These are phyloP conservation scores for Acrodontium crateriforme DNA, from an alignment of 2,329 filamentous ascomycete genomes.

Conservation along the genomic window DNA sequence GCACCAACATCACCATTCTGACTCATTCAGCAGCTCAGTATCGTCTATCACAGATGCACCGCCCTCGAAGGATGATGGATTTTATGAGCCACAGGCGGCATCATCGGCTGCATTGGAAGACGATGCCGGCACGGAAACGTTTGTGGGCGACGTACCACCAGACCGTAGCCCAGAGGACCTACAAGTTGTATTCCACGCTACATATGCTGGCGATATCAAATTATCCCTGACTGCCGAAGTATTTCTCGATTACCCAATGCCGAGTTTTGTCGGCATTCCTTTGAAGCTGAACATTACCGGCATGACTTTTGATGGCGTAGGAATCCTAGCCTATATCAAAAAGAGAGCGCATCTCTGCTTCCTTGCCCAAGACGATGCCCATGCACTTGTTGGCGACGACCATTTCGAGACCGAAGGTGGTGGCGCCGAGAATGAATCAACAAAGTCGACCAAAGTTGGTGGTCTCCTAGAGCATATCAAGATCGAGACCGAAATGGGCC, in stretches of 20 bases:
- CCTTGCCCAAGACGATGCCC: constrained; percentile 77
- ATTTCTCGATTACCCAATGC: constrained; percentile 94
- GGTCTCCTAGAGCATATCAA: constrained; percentile 82
- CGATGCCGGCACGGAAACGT: constrained; percentile 11
- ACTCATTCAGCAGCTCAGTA: constrained; percentile 33
- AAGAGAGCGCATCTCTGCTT: constrained; percentile 90
- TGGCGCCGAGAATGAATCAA: neutral
- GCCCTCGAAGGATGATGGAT: constrained; percentile 25
- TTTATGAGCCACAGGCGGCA: constrained; percentile 12
- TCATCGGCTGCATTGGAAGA: constrained; percentile 11
- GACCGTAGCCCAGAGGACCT: constrained; percentile 75
- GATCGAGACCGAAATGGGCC: constrained; percentile 94
- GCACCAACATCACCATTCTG: constrained; percentile 17
- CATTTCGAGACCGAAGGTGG: constrained; percentile 12
- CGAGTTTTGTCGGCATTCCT: constrained; percentile 90
- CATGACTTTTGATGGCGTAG: constrained; percentile 86
- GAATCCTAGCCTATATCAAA: constrained; percentile 80
- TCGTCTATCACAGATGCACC: constrained; percentile 33
- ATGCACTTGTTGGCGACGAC: constrained; percentile 44
- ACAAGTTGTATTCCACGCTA: constrained; percentile 82
- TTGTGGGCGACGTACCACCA: constrained; percentile 35
- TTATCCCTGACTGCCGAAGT: constrained; percentile 90
- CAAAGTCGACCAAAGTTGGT: constrained; percentile 31
- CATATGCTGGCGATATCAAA: constrained; percentile 75
- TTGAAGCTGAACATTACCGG: constrained; percentile 92